These are phyloP conservation scores for Pythium brachiatum DNA, from an alignment of 352 stramenopile genomes.

Conservation along the genomic window DNA sequence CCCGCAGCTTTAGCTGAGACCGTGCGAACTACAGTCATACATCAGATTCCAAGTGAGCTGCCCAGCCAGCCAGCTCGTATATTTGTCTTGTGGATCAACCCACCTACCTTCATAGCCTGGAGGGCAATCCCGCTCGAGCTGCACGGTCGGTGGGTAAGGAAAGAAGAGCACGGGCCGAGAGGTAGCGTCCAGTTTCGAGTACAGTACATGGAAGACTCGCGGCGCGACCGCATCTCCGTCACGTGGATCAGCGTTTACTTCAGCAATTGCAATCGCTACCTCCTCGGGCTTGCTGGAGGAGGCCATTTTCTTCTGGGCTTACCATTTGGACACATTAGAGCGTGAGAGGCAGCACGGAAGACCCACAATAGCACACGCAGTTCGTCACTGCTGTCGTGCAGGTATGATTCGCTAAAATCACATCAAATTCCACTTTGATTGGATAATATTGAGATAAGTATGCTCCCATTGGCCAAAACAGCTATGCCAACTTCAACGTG, in stretches of 20 bases:
- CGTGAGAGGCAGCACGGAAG: not conserved
- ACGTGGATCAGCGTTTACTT: not conserved
- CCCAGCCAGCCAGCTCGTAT: not conserved
- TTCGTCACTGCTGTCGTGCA: not conserved
- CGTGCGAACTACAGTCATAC: conserved; percentile 30
- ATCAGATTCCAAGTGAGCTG: not conserved
- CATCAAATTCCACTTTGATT: too few species aligned
- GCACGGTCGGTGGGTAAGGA: conserved; percentile 44
- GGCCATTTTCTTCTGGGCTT: not conserved
- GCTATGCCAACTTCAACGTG: not conserved
- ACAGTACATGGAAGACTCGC: conserved; percentile 41
- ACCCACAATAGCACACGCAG: not conserved
- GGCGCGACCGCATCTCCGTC: not conserved
- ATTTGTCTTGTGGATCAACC: not conserved
- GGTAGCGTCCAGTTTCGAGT: conserved; percentile 44
- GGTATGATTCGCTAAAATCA: not conserved
- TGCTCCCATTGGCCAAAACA: not conserved
- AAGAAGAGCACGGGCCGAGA: conserved; percentile 53
- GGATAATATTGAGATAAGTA: not conserved
- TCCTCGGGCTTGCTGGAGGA: not conserved
- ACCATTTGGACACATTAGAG: not conserved
- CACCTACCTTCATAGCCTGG: conserved; percentile 55
- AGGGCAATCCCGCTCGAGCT: conserved; percentile 44
- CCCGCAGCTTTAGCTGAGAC: conserved; percentile 21
- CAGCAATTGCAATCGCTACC: not conserved